Evolutionary conservation across 805 yeast species (phyloP), one percentile per base, ranked within the genome.

Genomic region (Jamesozyma gamospora): DNA sequence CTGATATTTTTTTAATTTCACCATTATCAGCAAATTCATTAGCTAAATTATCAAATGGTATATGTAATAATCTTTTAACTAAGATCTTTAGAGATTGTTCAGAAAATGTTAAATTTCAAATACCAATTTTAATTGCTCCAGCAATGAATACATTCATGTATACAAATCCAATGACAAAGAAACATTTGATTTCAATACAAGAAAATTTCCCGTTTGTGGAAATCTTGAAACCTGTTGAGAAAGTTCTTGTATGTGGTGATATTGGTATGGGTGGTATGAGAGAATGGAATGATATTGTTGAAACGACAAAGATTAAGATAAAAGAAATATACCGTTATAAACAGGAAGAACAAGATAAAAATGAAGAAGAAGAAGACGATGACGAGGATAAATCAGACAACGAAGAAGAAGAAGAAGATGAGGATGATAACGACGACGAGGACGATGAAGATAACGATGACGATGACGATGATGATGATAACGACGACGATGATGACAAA

Each of bases 241-340:
- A 83, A 55, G 87, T 83, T 47, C 70, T 65, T 65, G 82, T 62
- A 15, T 82, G 86, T 64, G 94, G 94, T 51, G 94, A 83, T 55
- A 82, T 83, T 46, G 92, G 92, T 12, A 82, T 83, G 92, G 94
- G 94, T 33, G 94, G 94, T 26, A 83, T 83, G 94, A 73, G 86
- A 69, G 92, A 82, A 53, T 82, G 86, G 82, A 77, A 77, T 53
- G 92, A 82, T 52, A 75, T 83, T 43, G 90, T 81, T 8, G 85
- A 80, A 51, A 72, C 75, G 17, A 41, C 73, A 44, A 60, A 66
- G 28, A 58, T 58, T 45, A 63, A 63, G 49, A 53, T 67, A 41
- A 46, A 48, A 8, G 62, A 55, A 29, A 49, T 57, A 4, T 47
- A 47, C 17, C 46, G 46, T 14, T 45, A 41, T 3, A 43, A 64